Evolutionary conservation across 2,329 filamentous ascomycete genomes (phyloP), one percentile per base, ranked within the genome.

Genomic region (Penicillium decumbens): DNA sequence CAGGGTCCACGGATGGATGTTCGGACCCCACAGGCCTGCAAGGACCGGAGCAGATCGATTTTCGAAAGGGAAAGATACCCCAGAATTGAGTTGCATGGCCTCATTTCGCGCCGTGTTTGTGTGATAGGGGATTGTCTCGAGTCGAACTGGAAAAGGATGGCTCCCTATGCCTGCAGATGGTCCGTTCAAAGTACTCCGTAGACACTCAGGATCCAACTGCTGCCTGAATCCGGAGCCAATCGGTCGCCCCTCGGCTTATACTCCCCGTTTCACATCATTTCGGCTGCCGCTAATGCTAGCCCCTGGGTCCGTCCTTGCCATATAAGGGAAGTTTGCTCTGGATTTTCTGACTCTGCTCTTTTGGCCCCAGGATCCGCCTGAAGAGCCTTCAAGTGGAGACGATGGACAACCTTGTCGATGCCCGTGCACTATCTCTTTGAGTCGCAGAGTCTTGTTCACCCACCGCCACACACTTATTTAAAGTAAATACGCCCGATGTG

Each of bases 221-320:
- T 40, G 38, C 38, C 38, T 40, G 24, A 7, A n/a, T 8, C 5
- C n/a, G 20, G 18, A 37, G 33, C 49, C 49, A 50, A 55, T 52
- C 33, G 27, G 30, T 45, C 41, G 30, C 41, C 20, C 29, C 30
- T 55, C 53, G 53, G 53, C 50, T 38, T 41, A 40, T 39, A 33
- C 32, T 28, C 43, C 47, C 44, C 47, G 41, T 55, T 53, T 55
- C 41, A 48, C 38, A 47, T 47, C 43, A 25, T 25, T 50, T 45
- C 35, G 29, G 24, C 33, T 27, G 28, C 38, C 38, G 28, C 30
- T 30, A 35, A 24, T 30, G 18, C 30, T 40, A 49, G 43, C 43
- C 45, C 38, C 27, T 9, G 27, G 27, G 37, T 29, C 40, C 27
- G 18, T 44, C 32, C n/a, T 39, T n/a, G 3, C 29, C 32, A 12